Percentiles rank a stretch among this genome's conserved stretches.
Conservation (phyloP, 1,284 basidiomycete genomes). For the Ganoderma lingzhi region DNA sequence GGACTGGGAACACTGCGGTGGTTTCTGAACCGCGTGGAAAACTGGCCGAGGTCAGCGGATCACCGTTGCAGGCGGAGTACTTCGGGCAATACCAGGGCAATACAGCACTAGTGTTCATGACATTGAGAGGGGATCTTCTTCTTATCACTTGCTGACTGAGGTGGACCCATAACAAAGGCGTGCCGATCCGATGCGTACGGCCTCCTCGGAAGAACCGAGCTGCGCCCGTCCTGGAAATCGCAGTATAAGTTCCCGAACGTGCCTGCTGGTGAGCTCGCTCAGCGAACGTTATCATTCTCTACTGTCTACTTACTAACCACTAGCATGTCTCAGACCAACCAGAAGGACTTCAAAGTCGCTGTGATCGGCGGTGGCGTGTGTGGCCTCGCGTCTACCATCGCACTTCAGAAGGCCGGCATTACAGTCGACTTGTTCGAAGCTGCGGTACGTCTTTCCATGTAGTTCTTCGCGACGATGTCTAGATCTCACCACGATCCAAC, state of each 20-base stretch:
- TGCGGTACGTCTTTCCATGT: constrained; percentile 41
- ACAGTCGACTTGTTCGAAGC: constrained; percentile 60
- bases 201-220: neutral
- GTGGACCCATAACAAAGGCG: neutral
- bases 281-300: neutral
- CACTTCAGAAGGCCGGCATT: constrained; percentile 53
- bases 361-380: constrained; percentile 64
- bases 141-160: neutral
- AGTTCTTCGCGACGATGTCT: neutral
- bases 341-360: constrained; percentile 53
- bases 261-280: neutral
- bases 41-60: neutral
- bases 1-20: too few relatives aligned
- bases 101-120: neutral
- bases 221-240: neutral
- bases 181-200: neutral
- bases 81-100: too few relatives aligned
- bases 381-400: constrained; percentile 56
- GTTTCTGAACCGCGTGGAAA: neutral
- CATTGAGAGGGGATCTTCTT: too few relatives aligned
- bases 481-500: neutral
- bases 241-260: neutral
- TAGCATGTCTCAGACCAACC: neutral
- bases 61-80: neutral
- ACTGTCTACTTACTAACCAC: neutral